phyloP scores from a whole-genome alignment of 2,329 filamentous ascomycete species.

The Bretziella fagacearum region DNA sequence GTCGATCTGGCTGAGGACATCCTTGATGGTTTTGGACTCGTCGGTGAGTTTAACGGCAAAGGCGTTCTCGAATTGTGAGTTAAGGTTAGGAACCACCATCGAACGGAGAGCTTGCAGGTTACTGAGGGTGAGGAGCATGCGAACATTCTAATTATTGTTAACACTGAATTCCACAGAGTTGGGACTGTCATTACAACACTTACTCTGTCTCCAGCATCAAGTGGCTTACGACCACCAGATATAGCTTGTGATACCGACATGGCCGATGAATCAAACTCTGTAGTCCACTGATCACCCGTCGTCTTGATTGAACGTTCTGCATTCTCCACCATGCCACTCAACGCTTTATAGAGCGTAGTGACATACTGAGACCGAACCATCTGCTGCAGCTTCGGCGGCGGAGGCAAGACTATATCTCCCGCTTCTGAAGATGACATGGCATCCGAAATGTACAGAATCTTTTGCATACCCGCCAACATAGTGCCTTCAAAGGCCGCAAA shows the following conservation, averaged over 20 bases:
- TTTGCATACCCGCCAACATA: slow-evolving; percentile 75
- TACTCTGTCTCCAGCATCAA: slow-evolving; percentile 41
- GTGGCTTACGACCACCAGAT: slow-evolving; percentile 25
- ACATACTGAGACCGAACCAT: slow-evolving; percentile 88
- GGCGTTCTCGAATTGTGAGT: slow-evolving; percentile 79
- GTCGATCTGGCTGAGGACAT: slow-evolving; percentile 83
- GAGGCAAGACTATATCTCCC: slow-evolving; percentile 65
- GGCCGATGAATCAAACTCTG: slow-evolving; percentile 24
- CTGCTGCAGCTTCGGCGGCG: slow-evolving; percentile 71
- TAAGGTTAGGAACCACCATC: slow-evolving; percentile 72
- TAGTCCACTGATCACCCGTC: slow-evolving; percentile 44
- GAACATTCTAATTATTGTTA: slow-evolving; percentile 47
- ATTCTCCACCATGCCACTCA: slow-evolving; percentile 95
- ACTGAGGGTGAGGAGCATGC: slow-evolving; percentile 83
- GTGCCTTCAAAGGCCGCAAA: slow-evolving; percentile 76
- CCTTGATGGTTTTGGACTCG: slow-evolving; percentile 78
- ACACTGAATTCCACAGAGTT: background rate
- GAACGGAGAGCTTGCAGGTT: slow-evolving; percentile 74
- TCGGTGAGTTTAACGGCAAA: slow-evolving; percentile 92
- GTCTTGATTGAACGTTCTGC: slow-evolving; percentile 59
- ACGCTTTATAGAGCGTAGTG: slow-evolving; percentile 77
- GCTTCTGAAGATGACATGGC: slow-evolving; percentile 58
- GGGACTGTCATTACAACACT: too few species aligned
- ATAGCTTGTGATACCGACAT: background rate
- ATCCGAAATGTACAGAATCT: slow-evolving; percentile 84